Base-by-base conservation (phyloP, 1,139 yeast genomes). In the Saccharomyces hybrid region DNA sequence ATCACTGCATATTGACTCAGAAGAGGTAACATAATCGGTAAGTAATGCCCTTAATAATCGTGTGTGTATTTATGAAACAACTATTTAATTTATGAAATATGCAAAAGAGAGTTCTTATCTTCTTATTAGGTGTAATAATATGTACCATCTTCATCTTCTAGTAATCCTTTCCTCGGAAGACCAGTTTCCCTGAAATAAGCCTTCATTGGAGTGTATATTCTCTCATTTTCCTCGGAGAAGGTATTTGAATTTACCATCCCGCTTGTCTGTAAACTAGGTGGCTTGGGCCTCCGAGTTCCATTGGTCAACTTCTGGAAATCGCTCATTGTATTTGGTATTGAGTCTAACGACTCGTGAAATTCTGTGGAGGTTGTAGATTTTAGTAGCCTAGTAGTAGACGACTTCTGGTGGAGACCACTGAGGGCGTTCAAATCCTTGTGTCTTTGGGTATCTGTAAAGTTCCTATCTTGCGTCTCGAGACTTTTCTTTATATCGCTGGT, bases 171-270 rank as follows among this genome's bases (percentile, higher is more conserved):
- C 47, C 63, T 58, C 12, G 53, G 32, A 31, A 42, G 50, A 29
- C 47, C 52, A 9, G 42, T 8, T 7, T 44, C n/a, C 24, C 52
- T 48, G 44, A 60, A 59, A 32, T 61, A 54, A 4, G 61, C 64
- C 42, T 54, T 57, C 16, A 54, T 57, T 12, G 65, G 65, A 11
- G 65, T 61, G 34, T 56, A 42, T 4, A 62, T 58, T 24, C 51
- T 55, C 12, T 16, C 48, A 27, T 46, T 27, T 3, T 38, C 44
- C n/a, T 38, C 11, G 3, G 44, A 29, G 24, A 16, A 16, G 8
- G 53, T 21, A 0, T 11, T 38, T 16, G 7, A 19, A 19, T 38
- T 19, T 4, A 38, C n/a, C 26, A 8, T 2, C 6, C 26, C 24
- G 7, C n/a, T 38, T 38, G 44, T 38, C n/a, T 38, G 12, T 38